Evolutionary conservation across 2,329 filamentous ascomycete species (phyloP).

Genomic region (Mycosphaerella sp.): DNA sequence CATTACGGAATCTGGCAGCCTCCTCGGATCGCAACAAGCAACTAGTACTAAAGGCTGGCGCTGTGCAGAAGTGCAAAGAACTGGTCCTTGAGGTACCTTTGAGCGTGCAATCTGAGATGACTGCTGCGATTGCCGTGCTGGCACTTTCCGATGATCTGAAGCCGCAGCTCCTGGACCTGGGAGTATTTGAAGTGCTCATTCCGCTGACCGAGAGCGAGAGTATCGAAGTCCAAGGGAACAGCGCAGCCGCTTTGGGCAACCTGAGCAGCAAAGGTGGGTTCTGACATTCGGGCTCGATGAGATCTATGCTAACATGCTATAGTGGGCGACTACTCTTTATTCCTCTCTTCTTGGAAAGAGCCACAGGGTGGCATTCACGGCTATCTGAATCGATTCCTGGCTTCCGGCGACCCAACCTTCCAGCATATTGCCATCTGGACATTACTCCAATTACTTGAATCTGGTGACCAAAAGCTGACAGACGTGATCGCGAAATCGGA

Average conservation of each 20-base stretch:
- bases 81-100: constrained; percentile 87
- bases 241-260: constrained; percentile 90
- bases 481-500: constrained; percentile 82
- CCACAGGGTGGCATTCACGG: constrained; percentile 93
- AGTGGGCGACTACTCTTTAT: constrained; percentile 97
- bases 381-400: constrained; percentile 86
- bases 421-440: constrained; percentile 99
- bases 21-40: constrained; percentile 98
- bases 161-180: constrained; percentile 78
- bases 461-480: constrained; percentile 84
- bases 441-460: constrained; percentile 87
- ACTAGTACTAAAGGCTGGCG: constrained; percentile 90
- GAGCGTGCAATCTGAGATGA: constrained; percentile 98
- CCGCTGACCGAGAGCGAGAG: constrained; percentile 91
- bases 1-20: constrained; percentile 86
- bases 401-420: constrained; percentile 92
- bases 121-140: constrained; percentile 94
- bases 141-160: constrained; percentile 95
- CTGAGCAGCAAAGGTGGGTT: constrained; percentile 85
- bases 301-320: constrained; percentile 26
- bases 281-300: not conserved
- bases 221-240: constrained; percentile 97
- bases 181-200: constrained; percentile 94
- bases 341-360: constrained; percentile 87
- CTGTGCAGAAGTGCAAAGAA: constrained; percentile 98